Conservation (phyloP, 2,329 filamentous ascomycete genomes). For the Aspergillus pseudonomiae region DNA sequence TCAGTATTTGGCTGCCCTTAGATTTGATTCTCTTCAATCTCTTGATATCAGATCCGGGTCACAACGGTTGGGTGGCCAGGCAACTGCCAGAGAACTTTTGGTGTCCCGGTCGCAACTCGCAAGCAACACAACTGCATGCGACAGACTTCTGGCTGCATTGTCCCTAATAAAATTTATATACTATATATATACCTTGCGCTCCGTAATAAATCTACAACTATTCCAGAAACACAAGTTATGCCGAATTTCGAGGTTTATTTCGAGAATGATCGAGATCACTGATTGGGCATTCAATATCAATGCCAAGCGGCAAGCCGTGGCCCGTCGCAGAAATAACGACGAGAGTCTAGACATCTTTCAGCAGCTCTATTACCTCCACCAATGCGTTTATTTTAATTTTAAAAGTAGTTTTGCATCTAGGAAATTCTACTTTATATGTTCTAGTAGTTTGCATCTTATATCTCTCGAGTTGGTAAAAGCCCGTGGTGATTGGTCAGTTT, state of each 20-base stretch:
- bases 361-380: neutral
- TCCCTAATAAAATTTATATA: too few relatives aligned
- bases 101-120: too few relatives aligned
- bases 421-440: neutral
- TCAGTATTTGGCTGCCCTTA: too few relatives aligned
- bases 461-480: neutral
- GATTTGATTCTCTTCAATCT: too few relatives aligned
- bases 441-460: neutral
- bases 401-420: neutral
- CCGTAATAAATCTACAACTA: too few relatives aligned
- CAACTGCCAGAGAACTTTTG: too few relatives aligned
- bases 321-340: neutral
- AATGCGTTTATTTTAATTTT: neutral
- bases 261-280: neutral
- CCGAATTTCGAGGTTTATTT: neutral
- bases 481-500: neutral
- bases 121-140: neutral
- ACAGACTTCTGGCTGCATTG: neutral
- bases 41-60: too few relatives aligned
- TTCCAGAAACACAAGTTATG: too few relatives aligned
- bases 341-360: neutral
- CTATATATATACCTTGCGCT: too few relatives aligned
- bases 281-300: neutral
- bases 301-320: neutral
- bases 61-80: too few relatives aligned